Base-by-base conservation (phyloP, 371 early-diverging fungal species). In the Mortierella sp. region DNA sequence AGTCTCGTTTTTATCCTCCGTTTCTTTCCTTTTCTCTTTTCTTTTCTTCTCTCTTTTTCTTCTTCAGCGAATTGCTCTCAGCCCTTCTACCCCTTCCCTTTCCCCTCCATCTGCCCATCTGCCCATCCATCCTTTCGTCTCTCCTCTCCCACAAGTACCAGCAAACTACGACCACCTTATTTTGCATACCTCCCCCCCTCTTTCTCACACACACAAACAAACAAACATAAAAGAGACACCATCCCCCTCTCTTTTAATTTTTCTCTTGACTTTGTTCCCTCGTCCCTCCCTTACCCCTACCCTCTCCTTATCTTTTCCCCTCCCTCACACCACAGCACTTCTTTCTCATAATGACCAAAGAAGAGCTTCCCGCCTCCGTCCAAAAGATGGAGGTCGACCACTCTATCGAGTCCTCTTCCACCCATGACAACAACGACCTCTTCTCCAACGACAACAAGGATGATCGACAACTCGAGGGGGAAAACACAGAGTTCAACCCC, bases 401-500 rank as follows among this genome's bases (percentile, higher is more conserved):
- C 5, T 38, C 58, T 26, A 57, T 57, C 58, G 58, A 57, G 58
- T 63, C 63, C 21, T 16, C 50, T 16, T 47, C 47, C 47, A 47
- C 47, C 47, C 47, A 50, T 16, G 1, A 50, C 50, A 71, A 45
- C 42, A n/a, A 54, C 19, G 1, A 34, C 44, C 21, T 42, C 55
- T 28, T 13, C 72, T 26, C 19, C 19, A 60, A 57, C 31, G 19
- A 16, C 47, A 14, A 14, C 28, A n/a, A 19, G n/a, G 75, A 68
- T 48, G 57, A 3, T 68, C 72, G n/a, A 24, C 9, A 42, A 21
- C 42, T 68, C 42, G 3, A 50, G 50, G 50, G 3, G 16, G 34
- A 34, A 70, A 68, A 45, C 55, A 76, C 54, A 21, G 65, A 31
- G 70, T 73, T 16, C 65, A 42, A 63, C 73, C 74, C 38, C 54